Percentiles rank a stretch among this genome's conserved stretches.
Conservation (phyloP, 208 protist genomes). For the Leishmania aethiopica region DNA sequence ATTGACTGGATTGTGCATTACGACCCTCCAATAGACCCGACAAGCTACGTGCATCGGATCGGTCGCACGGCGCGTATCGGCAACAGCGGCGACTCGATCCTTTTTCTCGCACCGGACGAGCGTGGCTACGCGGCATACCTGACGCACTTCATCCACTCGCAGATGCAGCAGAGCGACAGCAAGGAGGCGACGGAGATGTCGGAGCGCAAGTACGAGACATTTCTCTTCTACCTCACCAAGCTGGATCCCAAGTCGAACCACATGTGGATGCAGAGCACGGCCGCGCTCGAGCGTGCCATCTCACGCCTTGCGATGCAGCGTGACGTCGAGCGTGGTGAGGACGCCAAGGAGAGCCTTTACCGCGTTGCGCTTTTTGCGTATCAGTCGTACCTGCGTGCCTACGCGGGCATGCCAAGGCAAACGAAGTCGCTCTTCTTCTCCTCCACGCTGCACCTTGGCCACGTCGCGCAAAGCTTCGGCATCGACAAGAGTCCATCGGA, state of each 20-base stretch:
- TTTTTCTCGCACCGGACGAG: constrained; percentile 94
- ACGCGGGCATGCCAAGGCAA: constrained; percentile 86
- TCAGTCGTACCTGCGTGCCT: constrained; percentile 97
- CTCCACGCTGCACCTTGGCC: constrained; percentile 94
- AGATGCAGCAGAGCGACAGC: constrained; percentile 36
- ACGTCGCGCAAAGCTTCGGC: constrained; percentile 94
- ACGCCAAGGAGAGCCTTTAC: constrained; percentile 94
- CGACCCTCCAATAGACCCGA: constrained; percentile 95
- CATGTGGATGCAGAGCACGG: constrained; percentile 94
- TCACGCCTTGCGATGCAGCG: constrained; percentile 75
- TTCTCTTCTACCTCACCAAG: constrained; percentile 95
- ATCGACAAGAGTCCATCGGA: constrained; percentile 87
- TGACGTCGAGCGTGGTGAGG: constrained; percentile 13
- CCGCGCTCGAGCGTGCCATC: constrained; percentile 93
- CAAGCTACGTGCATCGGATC: constrained; percentile 96
- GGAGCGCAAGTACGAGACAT: constrained; percentile 78
- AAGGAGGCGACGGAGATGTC: constrained; percentile 56
- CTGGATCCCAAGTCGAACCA: constrained; percentile 95
- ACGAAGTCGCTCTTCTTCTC: constrained; percentile 60
- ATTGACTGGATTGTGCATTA: constrained; percentile 98
- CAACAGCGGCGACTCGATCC: constrained; percentile 89
- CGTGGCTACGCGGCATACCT: constrained; percentile 89
- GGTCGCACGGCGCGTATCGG: constrained; percentile 97
- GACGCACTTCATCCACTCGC: constrained; percentile 69
- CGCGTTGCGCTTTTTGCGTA: constrained; percentile 97